Evolutionary conservation across 208 protist species (phyloP).

Genomic region (Trypanosoma rangeli): DNA sequence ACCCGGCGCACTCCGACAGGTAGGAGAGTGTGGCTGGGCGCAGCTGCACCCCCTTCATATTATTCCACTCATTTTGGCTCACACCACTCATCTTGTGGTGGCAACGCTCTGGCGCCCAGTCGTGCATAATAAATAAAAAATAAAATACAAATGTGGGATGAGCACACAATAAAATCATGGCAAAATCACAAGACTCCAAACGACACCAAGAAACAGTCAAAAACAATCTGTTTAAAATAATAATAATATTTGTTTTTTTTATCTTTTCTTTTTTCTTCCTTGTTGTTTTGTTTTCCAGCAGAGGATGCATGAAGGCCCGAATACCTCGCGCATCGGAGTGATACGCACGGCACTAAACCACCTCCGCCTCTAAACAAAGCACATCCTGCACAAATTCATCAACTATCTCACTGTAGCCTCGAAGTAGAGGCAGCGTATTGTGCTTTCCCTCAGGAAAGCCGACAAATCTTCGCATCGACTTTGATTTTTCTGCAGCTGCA

Average conservation of each 20-base stretch:
- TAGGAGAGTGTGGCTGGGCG: conserved; percentile 60
- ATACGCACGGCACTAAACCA: conserved; percentile 8
- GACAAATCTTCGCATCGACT: conserved; percentile 46
- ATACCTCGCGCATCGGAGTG: not conserved
- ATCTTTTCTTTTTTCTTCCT: not conserved
- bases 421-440: conserved; percentile 55
- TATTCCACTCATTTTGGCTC: conserved; percentile 62
- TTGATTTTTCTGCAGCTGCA: conserved; percentile 30
- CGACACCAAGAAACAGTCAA: too few species aligned
- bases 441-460: conserved; percentile 74
- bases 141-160: not conserved
- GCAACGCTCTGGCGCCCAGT: not conserved
- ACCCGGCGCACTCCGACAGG: conserved; percentile 65
- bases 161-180: not conserved
- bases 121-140: conserved; percentile 1
- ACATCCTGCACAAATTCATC: conserved; percentile 52
- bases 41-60: conserved; percentile 80
- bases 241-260: too few species aligned
- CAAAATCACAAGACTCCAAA: not conserved
- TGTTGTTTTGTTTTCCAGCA: not conserved
- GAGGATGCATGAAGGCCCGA: not conserved
- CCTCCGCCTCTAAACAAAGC: conserved; percentile 5
- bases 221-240: too few species aligned
- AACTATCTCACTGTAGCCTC: conserved; percentile 64
- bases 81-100: conserved; percentile 25